Evolutionary conservation across 371 early-diverging fungal species (phyloP).

Genomic region (Fennellomyces sp.): DNA sequence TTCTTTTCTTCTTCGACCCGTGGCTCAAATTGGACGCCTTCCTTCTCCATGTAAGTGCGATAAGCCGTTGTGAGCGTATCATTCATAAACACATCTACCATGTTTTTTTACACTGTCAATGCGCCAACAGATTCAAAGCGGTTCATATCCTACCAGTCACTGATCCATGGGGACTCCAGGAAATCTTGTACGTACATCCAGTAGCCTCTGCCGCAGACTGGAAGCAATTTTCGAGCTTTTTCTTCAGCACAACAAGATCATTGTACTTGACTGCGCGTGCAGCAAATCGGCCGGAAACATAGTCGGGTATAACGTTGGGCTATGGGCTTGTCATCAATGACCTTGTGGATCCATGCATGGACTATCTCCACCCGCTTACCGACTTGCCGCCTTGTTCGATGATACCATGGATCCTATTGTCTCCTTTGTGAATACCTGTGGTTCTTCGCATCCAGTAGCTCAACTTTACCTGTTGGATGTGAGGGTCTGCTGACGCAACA

Average conservation of each 20-base stretch:
- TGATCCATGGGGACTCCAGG: conserved; percentile 46
- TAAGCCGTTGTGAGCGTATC: conserved; percentile 59
- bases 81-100: conserved; percentile 35
- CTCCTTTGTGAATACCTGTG: no score
- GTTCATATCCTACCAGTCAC: conserved; percentile 23
- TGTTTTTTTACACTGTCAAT: not conserved
- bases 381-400: conserved; percentile 71
- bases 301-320: conserved; percentile 51
- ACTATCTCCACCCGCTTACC: conserved; percentile 31
- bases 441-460: not conserved
- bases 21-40: conserved; percentile 45
- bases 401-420: conserved; percentile 69
- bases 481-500: conserved; percentile 73
- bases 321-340: not conserved
- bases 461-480: conserved; percentile 51
- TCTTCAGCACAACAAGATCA: conserved; percentile 50
- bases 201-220: conserved; percentile 71
- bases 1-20: conserved; percentile 38
- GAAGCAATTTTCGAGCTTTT: conserved; percentile 58
- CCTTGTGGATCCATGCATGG: not conserved
- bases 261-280: conserved; percentile 55
- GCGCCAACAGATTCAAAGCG: not conserved
- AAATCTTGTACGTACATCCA: conserved; percentile 66
- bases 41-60: conserved; percentile 53
- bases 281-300: conserved; percentile 52